Base-by-base conservation (phyloP, 1,139 yeast genomes). In the Zygoascus hellenicus region DNA sequence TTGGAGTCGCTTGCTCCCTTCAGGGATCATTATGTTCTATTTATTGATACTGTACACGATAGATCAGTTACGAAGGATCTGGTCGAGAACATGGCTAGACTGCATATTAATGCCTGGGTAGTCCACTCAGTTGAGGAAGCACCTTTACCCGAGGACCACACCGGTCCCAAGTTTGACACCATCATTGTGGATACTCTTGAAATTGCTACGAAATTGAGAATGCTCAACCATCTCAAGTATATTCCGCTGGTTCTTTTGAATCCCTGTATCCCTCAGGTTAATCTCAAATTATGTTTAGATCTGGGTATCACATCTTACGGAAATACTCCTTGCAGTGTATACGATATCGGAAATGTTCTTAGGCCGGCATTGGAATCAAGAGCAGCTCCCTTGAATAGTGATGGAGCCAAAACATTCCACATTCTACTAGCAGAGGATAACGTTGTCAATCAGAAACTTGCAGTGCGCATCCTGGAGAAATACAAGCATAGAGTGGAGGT, bases 291-390 rank as follows among this genome's bases (percentile, higher is more conserved):
- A 22, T 87, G 95, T 64, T 75, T 87, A 47, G 95, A 87, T 62
- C 71, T 87, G 57, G 96, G 96, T 59, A 86, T 87, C 50, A 83
- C 92, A 5, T 83, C 94, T 0, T 86, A 85, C 61, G 95, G 95
- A 48, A 87, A 85, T 59, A 84, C 94, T 0, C 95, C 95, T 34
- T 85, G 95, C 59, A 77, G 90, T 0, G 80, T 82, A 4, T 79
- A 83, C 42, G 95, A 87, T 62, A 72, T 87, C 56, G 94, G 92
- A 2, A 83, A 87, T 51, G 87, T 88, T 14, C 72, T 87, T 55
- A 78, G 87, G 44, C 95, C 95, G 1, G 95, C 95, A 0, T 68
- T 87, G 48, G 95, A 87, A 61, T 79, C 87, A 15, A 75, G 94
- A 52, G 83, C 90, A 0, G 84, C 88, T 14, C 85, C 94, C 9